A percentile compares a stretch with the other conserved stretches of the same genome.
Evolutionary conservation across 805 yeast species (phyloP).

Genomic region (Tetrapisispora taiwanensis): DNA sequence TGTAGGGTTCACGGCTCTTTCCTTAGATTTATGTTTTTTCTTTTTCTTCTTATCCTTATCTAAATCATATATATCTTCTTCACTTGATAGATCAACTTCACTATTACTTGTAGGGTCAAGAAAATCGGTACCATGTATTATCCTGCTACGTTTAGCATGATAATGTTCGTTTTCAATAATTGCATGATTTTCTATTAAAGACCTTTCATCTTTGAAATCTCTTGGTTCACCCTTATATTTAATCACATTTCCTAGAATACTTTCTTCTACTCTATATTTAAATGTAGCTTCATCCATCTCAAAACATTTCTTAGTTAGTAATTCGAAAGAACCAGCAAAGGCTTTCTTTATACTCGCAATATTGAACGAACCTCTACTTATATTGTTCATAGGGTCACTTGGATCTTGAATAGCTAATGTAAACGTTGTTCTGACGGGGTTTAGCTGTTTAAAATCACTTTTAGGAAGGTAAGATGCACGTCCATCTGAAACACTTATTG

Average conservation of each 20-base stretch:
- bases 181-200: constrained; percentile 52
- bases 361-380: constrained; percentile 77
- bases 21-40: neutral
- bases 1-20: constrained; percentile 2
- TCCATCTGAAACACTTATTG: constrained; percentile 51
- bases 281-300: constrained; percentile 57
- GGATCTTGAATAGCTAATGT: constrained; percentile 82
- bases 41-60: constrained; percentile 10
- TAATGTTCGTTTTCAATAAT: constrained; percentile 27
- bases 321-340: constrained; percentile 78
- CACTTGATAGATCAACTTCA: constrained; percentile 19
- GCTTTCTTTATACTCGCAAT: constrained; percentile 71
- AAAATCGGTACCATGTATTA: constrained; percentile 9
- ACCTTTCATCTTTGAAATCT: constrained; percentile 69
- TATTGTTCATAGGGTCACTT: constrained; percentile 70
- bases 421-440: constrained; percentile 44
- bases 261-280: constrained; percentile 56
- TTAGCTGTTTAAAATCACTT: constrained; percentile 39
- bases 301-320: constrained; percentile 65
- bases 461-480: constrained; percentile 53
- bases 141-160: constrained; percentile 22
- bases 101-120: constrained; percentile 9
- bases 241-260: constrained; percentile 71
- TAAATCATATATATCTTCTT: constrained; percentile 11
- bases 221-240: constrained; percentile 64